phyloP scores from a whole-genome alignment of 148 eudicot species.

The Camellia lanceoleosa region DNA sequence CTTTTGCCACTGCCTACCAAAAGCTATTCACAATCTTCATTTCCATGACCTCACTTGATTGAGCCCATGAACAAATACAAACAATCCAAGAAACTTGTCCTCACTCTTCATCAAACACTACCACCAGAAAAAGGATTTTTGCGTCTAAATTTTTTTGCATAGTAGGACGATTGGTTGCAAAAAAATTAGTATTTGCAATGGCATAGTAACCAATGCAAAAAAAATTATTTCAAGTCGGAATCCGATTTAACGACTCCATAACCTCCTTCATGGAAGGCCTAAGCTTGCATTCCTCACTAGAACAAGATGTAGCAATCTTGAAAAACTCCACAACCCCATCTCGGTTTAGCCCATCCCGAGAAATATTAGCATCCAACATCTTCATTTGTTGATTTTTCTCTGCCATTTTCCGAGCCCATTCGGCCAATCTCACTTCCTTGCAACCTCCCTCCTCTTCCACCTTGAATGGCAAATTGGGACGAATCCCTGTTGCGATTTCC shows the following conservation, averaged over 20 bases:
- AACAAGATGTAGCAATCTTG: slow-evolving; percentile 52
- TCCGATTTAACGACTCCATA: slow-evolving; percentile 37
- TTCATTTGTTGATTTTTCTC: slow-evolving; percentile 34
- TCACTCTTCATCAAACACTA: background rate
- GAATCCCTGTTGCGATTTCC: slow-evolving; percentile 58
- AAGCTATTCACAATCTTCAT: slow-evolving; percentile 1
- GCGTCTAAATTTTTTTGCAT: too few relatives aligned
- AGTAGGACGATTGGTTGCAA: too few relatives aligned
- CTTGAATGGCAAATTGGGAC: slow-evolving; percentile 60
- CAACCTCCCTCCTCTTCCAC: slow-evolving; percentile 38
- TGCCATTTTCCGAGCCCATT: slow-evolving; percentile 60
- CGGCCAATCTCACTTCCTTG: slow-evolving; percentile 57
- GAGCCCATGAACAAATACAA: background rate
- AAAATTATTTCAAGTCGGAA: slow-evolving; percentile 14
- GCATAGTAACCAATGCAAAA: background rate
- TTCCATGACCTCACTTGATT: background rate
- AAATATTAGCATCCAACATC: slow-evolving; percentile 41
- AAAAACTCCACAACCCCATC: slow-evolving; percentile 45
- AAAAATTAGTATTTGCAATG: background rate
- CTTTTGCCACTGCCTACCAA: background rate
- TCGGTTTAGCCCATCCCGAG: slow-evolving; percentile 35
- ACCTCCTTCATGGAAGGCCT: slow-evolving; percentile 66
- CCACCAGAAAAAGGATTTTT: too few relatives aligned
- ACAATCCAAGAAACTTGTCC: background rate
- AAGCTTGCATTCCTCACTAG: slow-evolving; percentile 27